These are phyloP conservation scores for Persicaria maculosa DNA, from an alignment of 148 eudicot species.

Conservation along the genomic window DNA sequence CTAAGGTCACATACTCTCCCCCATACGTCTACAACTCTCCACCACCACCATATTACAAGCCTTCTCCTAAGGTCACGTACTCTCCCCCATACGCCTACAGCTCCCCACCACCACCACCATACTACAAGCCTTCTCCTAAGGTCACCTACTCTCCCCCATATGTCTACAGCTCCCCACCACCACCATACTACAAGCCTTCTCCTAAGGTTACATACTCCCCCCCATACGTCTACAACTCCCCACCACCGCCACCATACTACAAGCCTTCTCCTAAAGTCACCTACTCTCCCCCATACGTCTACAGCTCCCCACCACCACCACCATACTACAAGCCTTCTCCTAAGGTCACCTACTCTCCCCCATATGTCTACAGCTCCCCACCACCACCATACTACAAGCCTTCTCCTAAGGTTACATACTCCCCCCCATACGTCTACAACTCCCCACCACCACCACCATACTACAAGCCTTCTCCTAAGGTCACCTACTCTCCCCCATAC, in stretches of 20 bases:
- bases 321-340: neutral
- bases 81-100: constrained; percentile 6
- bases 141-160: neutral
- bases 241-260: constrained; percentile 5
- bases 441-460: neutral
- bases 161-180: constrained; percentile 3
- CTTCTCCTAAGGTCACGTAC: neutral
- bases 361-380: constrained; percentile 3
- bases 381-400: neutral
- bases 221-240: constrained; percentile 8
- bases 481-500: neutral
- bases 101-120: neutral
- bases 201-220: neutral
- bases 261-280: neutral
- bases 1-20: neutral
- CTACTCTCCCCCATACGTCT: neutral
- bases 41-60: constrained; percentile 5
- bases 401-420: neutral
- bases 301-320: constrained; percentile 4
- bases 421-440: neutral
- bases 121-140: neutral
- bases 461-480: constrained; percentile 2
- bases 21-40: constrained; percentile 1
- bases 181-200: neutral
- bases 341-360: neutral